phyloP scores from a whole-genome alignment of 768 basidiomycete species.

The Suillus bovinus region DNA sequence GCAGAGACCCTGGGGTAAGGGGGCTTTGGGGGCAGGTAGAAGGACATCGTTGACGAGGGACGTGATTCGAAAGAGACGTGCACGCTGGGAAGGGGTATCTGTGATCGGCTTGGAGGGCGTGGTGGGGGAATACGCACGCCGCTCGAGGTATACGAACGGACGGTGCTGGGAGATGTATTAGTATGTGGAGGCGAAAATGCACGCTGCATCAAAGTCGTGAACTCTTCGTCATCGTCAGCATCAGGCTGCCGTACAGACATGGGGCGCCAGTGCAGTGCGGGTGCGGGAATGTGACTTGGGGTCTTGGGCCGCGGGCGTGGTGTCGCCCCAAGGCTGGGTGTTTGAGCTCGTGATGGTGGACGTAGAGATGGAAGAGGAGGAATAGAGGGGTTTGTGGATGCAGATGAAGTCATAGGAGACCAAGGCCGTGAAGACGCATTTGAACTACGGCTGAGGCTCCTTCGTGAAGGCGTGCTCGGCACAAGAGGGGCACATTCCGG shows the following conservation, averaged over 20 bases:
- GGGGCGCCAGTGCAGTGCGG: conserved; percentile 49
- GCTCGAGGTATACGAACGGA: conserved; percentile 41
- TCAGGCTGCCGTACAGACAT: conserved; percentile 49
- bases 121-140: conserved; percentile 51
- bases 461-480: conserved; percentile 52
- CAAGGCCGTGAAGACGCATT: conserved; percentile 80
- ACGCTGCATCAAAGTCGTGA: conserved; percentile 51
- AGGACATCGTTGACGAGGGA: conserved; percentile 71
- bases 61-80: conserved; percentile 70
- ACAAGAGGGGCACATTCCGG: conserved; percentile 46
- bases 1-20: conserved; percentile 40
- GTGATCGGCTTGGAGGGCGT: conserved; percentile 80
- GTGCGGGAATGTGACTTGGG: conserved; percentile 76
- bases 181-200: conserved; percentile 63
- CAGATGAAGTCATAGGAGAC: conserved; percentile 74
- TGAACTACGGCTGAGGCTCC: conserved; percentile 72
- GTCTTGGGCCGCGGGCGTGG: conserved; percentile 77
- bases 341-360: conserved; percentile 60
- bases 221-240: conserved; percentile 43
- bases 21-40: conserved; percentile 59
- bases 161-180: conserved; percentile 40
- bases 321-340: conserved; percentile 45
- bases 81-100: conserved; percentile 78
- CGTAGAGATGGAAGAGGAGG: conserved; percentile 36
- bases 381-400: conserved; percentile 52